A percentile compares a stretch with the other conserved stretches of the same genome.
phyloP scores from a whole-genome alignment of 495 filamentous ascomycete genomes.

The Lepidopterella palustris region DNA sequence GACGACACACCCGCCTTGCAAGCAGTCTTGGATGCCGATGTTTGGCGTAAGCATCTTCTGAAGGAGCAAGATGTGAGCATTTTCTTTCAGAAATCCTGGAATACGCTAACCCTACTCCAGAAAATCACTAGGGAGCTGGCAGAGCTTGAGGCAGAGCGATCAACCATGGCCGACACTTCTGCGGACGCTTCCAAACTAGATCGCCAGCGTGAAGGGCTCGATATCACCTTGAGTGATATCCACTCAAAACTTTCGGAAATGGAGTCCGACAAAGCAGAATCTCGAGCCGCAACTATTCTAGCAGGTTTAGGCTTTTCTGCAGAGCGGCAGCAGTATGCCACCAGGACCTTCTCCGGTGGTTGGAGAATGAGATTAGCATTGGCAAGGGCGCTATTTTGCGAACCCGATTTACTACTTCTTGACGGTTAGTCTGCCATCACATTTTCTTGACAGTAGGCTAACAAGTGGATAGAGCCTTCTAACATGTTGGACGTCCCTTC shows the following conservation, averaged over 20 bases:
- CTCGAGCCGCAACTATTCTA: constrained; percentile 88
- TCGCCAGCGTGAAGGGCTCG: constrained; percentile 79
- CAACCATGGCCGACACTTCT: constrained; percentile 77
- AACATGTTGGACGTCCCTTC: constrained; percentile 99
- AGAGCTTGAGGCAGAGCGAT: constrained; percentile 71
- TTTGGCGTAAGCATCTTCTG: constrained; percentile 95
- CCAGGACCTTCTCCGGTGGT: constrained; percentile 98
- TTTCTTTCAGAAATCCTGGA: neutral
- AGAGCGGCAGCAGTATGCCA: constrained; percentile 86
- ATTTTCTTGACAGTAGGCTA: neutral
- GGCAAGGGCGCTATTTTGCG: constrained; percentile 93
- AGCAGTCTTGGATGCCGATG: constrained; percentile 94
- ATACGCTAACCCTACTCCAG: constrained; percentile 38
- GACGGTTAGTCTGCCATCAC: constrained; percentile 49
- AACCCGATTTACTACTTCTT: constrained; percentile 91
- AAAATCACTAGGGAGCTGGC: constrained; percentile 77
- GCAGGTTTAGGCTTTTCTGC: constrained; percentile 95
- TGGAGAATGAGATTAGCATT: constrained; percentile 98
- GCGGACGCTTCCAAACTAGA: constrained; percentile 78
- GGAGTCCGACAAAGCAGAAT: constrained; percentile 98
- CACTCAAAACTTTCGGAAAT: constrained; percentile 92
- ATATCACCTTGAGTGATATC: constrained; percentile 82
- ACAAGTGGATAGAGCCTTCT: constrained; percentile 63
- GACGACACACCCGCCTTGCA: constrained; percentile 95
- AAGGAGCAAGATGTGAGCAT: constrained; percentile 73